These are phyloP conservation scores for Croton setiger DNA, from an alignment of 441 rosid species.

Conservation along the genomic window DNA sequence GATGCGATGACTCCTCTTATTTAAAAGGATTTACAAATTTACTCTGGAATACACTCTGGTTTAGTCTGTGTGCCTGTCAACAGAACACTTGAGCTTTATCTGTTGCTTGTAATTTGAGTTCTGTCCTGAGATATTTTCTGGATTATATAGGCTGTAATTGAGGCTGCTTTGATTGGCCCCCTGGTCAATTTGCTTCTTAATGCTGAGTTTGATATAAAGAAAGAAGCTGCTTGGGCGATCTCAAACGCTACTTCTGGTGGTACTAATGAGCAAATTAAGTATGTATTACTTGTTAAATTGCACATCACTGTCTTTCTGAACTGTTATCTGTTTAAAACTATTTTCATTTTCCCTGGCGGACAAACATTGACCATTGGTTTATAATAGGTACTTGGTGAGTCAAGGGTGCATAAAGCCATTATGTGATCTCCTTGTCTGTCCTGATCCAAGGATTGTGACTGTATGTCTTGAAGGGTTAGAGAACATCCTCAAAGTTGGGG, in stretches of 20 bases:
- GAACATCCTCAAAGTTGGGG: slow-evolving; percentile 79
- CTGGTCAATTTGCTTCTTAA: slow-evolving; percentile 59
- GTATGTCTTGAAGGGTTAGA: slow-evolving; percentile 82
- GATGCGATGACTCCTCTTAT: not conserved
- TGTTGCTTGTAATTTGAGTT: too few species aligned
- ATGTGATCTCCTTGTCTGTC: slow-evolving; percentile 75
- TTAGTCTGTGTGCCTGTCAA: too few species aligned
- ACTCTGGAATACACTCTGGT: too few species aligned
- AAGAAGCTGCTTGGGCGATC: slow-evolving; percentile 82
- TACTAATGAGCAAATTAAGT: slow-evolving; percentile 74
- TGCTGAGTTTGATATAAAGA: slow-evolving; percentile 82
- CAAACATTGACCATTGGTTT: not conserved
- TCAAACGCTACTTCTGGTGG: slow-evolving; percentile 86
- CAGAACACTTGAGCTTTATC: too few species aligned
- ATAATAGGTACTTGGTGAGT: slow-evolving; percentile 47
- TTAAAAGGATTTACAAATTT: too few species aligned
- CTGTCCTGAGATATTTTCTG: not conserved
- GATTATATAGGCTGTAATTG: slow-evolving; percentile 54
- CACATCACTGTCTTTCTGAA: not conserved
- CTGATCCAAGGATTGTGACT: slow-evolving; percentile 76
- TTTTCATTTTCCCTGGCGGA: not conserved
- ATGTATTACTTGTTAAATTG: slow-evolving; percentile 14
- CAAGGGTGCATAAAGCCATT: slow-evolving; percentile 76
- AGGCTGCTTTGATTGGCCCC: slow-evolving; percentile 50
- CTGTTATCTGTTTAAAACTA: not conserved